These are phyloP conservation scores for Pharus latifolius DNA, from an alignment of 176 grass and related monocot genomes.

Conservation along the genomic window DNA sequence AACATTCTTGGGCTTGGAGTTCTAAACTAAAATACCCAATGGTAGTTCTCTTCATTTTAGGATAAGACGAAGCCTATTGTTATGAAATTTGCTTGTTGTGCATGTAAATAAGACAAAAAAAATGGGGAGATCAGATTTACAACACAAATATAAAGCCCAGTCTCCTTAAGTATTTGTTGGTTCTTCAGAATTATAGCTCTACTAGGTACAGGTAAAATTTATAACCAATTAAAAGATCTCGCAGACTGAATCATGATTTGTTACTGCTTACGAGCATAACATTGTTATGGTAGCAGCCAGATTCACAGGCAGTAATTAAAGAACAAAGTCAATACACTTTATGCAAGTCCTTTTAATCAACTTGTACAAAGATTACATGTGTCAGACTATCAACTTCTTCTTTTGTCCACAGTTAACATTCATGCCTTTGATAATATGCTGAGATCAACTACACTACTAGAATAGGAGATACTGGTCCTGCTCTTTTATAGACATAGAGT, in stretches of 20 bases:
- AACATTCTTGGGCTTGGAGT: not conserved
- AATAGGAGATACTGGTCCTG: not conserved
- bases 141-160: not conserved
- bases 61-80: not conserved
- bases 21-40: not conserved
- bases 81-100: not conserved
- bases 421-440: not conserved
- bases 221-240: not conserved
- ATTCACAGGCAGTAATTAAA: not conserved
- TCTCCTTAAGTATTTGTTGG: not conserved
- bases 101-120: not conserved
- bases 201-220: not conserved
- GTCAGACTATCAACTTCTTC: not conserved
- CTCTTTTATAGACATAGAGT: not conserved
- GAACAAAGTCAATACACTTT: not conserved
- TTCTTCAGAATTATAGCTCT: not conserved
- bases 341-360: not conserved
- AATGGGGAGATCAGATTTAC: not conserved
- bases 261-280: not conserved
- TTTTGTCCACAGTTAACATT: not conserved
- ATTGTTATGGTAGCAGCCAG: not conserved
- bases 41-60: not conserved
- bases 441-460: not conserved
- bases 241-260: not conserved
- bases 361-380: not conserved